Evolutionary conservation across 306 rosid species (phyloP), one percentile per base, ranked within the genome.

Genomic region (Quercus suber): DNA sequence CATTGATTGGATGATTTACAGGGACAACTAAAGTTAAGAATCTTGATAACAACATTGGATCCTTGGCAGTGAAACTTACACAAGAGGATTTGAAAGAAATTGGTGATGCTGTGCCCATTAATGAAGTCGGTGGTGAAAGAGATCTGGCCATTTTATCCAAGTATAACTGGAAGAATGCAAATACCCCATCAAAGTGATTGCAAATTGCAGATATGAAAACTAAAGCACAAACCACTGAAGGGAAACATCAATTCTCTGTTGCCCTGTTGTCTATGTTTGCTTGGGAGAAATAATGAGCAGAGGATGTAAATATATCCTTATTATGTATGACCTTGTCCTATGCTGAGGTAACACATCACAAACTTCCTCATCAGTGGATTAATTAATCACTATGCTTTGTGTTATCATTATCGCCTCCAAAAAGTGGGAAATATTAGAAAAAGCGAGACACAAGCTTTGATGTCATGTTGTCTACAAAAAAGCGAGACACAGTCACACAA

Each of bases 21-120:
- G 97, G 93, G 55, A 90, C 97, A 69, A 89, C 92, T 58, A 87
- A 86, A 73, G 61, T 84, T 69, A 74, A 73, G 83, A 90, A 92
- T 86, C 89, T 92, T 30, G 93, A 84, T 25, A 84, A 61, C 86
- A 92, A 92, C 81, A 75, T 90, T 41, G 89, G 82, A 59, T 87
- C 94, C 61, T 64, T 92, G 85, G 23, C 15, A 10, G 84, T 90
- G 58, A 87, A 86, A 87, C 89, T 92, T 73, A 87, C 93, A 80
- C 75, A 84, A 15, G 82, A 84, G 74, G 83, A 88, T 55, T 79
- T 90, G 85, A 84, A 69, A 74, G 92, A 86, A 85, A 78, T 92
- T 78, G 77, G 86, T 81, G 92, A 88, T 30, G 88, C 85, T 55
- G 80, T 92, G 77, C 90, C 97, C 61, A 76, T 77, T 35, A 37